Evolutionary conservation across 2,329 filamentous ascomycete genomes (phyloP).

Genomic region (Paecilomyces fulvus): DNA sequence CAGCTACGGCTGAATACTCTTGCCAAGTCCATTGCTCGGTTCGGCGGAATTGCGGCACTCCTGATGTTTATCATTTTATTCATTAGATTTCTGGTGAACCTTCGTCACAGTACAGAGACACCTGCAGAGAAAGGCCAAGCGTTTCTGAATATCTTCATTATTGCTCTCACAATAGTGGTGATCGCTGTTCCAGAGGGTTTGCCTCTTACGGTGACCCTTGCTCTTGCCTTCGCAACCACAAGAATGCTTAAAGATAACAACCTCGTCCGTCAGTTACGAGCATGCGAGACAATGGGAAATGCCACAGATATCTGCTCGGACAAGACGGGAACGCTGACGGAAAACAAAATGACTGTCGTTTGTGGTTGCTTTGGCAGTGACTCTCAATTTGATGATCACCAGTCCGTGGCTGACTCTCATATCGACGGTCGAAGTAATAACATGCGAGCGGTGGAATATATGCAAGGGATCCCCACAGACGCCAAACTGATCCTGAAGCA

Average conservation of each 20-base stretch:
- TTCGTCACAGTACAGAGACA: no score
- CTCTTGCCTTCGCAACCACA: conserved; percentile 54
- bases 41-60: conserved; percentile 61
- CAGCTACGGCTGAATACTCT: conserved; percentile 70
- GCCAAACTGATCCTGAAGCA: conserved; percentile 52
- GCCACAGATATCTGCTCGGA: conserved; percentile 57
- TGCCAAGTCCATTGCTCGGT: conserved; percentile 71
- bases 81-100: conserved; percentile 70
- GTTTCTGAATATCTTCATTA: conserved; percentile 52
- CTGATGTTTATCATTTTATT: conserved; percentile 70
- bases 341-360: conserved; percentile 57
- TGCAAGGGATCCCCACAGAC: conserved; percentile 47
- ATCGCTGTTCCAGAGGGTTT: conserved; percentile 54
- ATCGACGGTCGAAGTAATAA: conserved; percentile 37
- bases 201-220: conserved; percentile 53
- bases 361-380: conserved; percentile 49
- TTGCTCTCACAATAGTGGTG: conserved; percentile 51
- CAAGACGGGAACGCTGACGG: conserved; percentile 58
- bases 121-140: no score
- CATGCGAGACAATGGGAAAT: conserved; percentile 58
- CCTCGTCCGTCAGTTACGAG: conserved; percentile 50
- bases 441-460: conserved; percentile 38
- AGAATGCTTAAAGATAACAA: conserved; percentile 58
- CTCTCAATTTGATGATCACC: conserved; percentile 33
- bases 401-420: conserved; percentile 16